Evolutionary conservation across 306 rosid species (phyloP).

Genomic region (Arachis stenosperma): DNA sequence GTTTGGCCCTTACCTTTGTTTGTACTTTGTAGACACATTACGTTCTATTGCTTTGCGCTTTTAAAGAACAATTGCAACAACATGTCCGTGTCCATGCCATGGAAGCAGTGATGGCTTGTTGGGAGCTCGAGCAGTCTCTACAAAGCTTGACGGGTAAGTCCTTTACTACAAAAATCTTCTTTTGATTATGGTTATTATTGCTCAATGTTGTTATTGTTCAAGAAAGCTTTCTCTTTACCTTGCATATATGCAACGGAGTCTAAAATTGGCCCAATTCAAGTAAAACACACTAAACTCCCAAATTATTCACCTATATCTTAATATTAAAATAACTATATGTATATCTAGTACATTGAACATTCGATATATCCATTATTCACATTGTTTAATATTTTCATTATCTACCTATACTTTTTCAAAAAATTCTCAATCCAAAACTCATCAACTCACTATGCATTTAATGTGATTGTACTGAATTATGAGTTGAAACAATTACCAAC

Average conservation of each 20-base stretch:
- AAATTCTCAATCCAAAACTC: no score
- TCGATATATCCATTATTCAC: no score
- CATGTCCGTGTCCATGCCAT: constrained; percentile 90
- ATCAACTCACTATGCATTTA: no score
- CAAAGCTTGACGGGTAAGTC: constrained; percentile 80
- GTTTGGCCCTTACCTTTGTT: constrained; percentile 7
- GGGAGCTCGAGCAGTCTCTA: constrained; percentile 90
- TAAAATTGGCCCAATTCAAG: no score
- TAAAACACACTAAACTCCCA: no score
- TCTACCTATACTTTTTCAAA: no score
- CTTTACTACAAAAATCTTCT: neutral
- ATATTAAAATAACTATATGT: no score
- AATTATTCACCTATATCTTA: no score
- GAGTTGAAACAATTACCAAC: no score
- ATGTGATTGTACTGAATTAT: no score
- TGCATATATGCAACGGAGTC: neutral
- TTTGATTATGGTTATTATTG: neutral
- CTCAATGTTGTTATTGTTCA: neutral
- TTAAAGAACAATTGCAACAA: constrained; percentile 85
- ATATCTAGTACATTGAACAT: no score
- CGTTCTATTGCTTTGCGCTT: constrained; percentile 73
- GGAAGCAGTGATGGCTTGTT: constrained; percentile 96
- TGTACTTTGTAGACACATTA: constrained; percentile 61
- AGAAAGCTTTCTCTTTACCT: neutral
- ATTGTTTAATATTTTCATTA: no score